A percentile compares a stretch with the other conserved stretches of the same genome.
phyloP scores from a whole-genome alignment of 306 rosid genomes.

The Prunus campanulata region DNA sequence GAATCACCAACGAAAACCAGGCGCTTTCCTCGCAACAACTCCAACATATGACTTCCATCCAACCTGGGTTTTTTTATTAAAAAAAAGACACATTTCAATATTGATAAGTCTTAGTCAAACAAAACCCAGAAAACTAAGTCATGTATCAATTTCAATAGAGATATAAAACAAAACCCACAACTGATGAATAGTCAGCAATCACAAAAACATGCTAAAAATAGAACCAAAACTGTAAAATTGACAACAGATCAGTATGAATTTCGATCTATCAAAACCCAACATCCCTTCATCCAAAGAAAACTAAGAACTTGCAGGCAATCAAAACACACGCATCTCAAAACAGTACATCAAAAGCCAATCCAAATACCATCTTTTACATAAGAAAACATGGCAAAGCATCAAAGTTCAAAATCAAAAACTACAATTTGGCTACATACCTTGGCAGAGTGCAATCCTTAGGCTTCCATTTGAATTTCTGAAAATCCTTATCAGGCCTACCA shows the following conservation, averaged over 20 bases:
- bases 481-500: slow-evolving; percentile 76
- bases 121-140: background rate
- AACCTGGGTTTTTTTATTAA: slow-evolving; percentile 32
- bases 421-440: slow-evolving; percentile 41
- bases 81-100: background rate
- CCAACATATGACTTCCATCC: slow-evolving; percentile 68
- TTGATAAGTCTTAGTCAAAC: background rate
- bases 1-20: slow-evolving; percentile 96
- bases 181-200: background rate
- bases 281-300: background rate
- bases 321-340: background rate
- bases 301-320: no score
- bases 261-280: background rate
- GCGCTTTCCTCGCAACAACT: slow-evolving; percentile 73
- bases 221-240: background rate
- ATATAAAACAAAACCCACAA: background rate
- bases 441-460: slow-evolving; percentile 82
- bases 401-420: background rate
- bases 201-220: background rate
- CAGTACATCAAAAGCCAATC: background rate
- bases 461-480: slow-evolving; percentile 78
- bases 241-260: background rate
- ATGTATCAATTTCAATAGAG: background rate
- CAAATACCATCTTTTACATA: background rate
- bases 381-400: background rate